These are phyloP conservation scores for Balakata baccata DNA, from an alignment of 345 rosid genomes.

Conservation along the genomic window DNA sequence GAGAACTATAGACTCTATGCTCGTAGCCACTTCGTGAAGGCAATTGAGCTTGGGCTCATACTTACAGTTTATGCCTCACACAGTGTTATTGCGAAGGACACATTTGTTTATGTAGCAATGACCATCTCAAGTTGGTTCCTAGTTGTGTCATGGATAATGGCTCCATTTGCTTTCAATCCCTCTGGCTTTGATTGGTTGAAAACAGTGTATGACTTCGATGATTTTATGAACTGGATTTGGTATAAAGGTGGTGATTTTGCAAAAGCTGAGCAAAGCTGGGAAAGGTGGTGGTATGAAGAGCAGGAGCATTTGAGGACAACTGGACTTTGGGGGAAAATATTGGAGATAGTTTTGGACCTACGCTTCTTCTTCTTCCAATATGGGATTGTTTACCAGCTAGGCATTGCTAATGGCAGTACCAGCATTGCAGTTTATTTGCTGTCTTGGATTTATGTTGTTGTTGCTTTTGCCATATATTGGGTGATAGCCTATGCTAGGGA, in stretches of 20 bases:
- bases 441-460: conserved; percentile 70
- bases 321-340: conserved; percentile 71
- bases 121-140: conserved; percentile 91
- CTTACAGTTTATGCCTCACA: conserved; percentile 73
- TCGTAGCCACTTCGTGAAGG: conserved; percentile 84
- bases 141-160: conserved; percentile 70
- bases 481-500: conserved; percentile 60
- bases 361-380: conserved; percentile 93
- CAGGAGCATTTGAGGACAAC: conserved; percentile 85
- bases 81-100: conserved; percentile 67
- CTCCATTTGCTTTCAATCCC: conserved; percentile 87
- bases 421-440: conserved; percentile 72
- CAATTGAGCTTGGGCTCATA: conserved; percentile 79
- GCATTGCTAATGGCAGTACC: conserved; percentile 47
- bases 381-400: conserved; percentile 79
- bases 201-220: conserved; percentile 84
- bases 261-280: conserved; percentile 93
- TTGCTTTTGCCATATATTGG: conserved; percentile 53
- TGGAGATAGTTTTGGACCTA: conserved; percentile 76
- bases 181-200: conserved; percentile 97
- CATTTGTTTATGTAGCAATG: conserved; percentile 76
- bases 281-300: conserved; percentile 92
- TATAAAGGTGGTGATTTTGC: conserved; percentile 73
- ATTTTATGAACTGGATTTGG: conserved; percentile 91
- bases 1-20: conserved; percentile 86